These are phyloP conservation scores for Xylariaceae sp. DNA, from an alignment of 2,329 filamentous ascomycete species.

Conservation along the genomic window DNA sequence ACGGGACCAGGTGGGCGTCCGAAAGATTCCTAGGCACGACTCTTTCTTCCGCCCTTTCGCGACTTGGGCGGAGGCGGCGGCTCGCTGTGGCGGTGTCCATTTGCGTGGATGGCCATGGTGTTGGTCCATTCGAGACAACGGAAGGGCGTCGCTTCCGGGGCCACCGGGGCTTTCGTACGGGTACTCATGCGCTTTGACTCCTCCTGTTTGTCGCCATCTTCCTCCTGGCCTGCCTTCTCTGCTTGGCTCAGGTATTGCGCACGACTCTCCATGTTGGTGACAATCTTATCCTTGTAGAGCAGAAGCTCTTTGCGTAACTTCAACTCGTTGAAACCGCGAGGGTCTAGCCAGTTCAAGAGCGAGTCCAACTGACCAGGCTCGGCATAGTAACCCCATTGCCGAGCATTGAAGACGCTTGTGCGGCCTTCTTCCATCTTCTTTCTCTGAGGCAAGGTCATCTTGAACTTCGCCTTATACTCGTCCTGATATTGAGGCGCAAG, in stretches of 20 bases:
- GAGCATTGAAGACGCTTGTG: slow-evolving; percentile 69
- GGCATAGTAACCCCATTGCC: slow-evolving; percentile 88
- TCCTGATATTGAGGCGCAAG: slow-evolving; percentile 63
- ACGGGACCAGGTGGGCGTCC: neutral
- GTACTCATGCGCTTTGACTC: slow-evolving; percentile 42
- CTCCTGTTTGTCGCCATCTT: slow-evolving; percentile 34
- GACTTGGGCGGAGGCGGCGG: slow-evolving; percentile 47
- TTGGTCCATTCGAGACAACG: slow-evolving; percentile 53
- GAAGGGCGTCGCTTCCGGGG: slow-evolving; percentile 43
- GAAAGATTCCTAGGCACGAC: slow-evolving; percentile 14
- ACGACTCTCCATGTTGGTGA: slow-evolving; percentile 73
- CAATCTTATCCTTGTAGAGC: slow-evolving; percentile 69
- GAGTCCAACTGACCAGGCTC: slow-evolving; percentile 71
- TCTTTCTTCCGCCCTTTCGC: slow-evolving; percentile 48
- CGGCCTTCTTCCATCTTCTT: slow-evolving; percentile 80
- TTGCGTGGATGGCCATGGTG: slow-evolving; percentile 50
- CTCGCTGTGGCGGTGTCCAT: slow-evolving; percentile 54
- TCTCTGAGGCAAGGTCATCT: slow-evolving; percentile 78
- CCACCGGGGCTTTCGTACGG: slow-evolving; percentile 42
- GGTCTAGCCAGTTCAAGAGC: slow-evolving; percentile 83
- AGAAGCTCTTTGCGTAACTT: slow-evolving; percentile 84
- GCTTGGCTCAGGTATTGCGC: slow-evolving; percentile 61
- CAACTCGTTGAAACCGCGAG: slow-evolving; percentile 77
- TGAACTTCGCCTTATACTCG: slow-evolving; percentile 71
- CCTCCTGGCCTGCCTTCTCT: slow-evolving; percentile 27